Evolutionary conservation across 352 stramenopile species (phyloP).

Genomic region (Pythium chondricola): DNA sequence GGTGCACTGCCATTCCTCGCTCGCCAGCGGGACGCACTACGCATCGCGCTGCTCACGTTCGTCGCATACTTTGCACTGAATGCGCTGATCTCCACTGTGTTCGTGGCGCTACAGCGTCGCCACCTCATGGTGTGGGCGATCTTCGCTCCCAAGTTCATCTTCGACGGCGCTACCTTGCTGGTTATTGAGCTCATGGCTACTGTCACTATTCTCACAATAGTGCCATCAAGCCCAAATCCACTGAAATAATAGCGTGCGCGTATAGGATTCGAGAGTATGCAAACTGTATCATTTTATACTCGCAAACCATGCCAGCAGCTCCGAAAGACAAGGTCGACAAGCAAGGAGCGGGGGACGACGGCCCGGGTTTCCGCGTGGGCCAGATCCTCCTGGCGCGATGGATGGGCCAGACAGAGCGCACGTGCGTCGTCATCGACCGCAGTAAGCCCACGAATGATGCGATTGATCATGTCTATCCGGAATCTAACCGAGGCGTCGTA

Average conservation of each 20-base stretch:
- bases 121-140: conserved; percentile 93
- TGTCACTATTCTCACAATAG: conserved; percentile 1
- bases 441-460: no score
- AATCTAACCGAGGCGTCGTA: not conserved
- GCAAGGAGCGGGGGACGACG: conserved; percentile 7
- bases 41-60: conserved; percentile 15
- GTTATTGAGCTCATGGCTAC: conserved; percentile 28
- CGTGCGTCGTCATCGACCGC: conserved; percentile 73
- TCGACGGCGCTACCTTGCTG: conserved; percentile 63
- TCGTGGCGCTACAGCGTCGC: conserved; percentile 77
- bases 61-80: conserved; percentile 50
- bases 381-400: conserved; percentile 58
- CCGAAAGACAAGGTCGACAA: conserved; percentile 15
- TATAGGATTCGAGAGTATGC: not conserved
- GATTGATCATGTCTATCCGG: no score
- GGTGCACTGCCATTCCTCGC: conserved; percentile 29
- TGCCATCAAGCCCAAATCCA: not conserved
- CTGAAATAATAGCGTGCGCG: conserved; percentile 3
- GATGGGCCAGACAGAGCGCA: conserved; percentile 77
- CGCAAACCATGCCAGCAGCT: conserved; percentile 5
- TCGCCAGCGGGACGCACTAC: not conserved
- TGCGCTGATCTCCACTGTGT: conserved; percentile 66
- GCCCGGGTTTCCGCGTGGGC: conserved; percentile 42
- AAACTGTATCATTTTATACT: conserved; percentile 4
- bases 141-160: conserved; percentile 90